Conservation (phyloP, 179 eudicot genomes). For the Amaranthus tricolor region DNA sequence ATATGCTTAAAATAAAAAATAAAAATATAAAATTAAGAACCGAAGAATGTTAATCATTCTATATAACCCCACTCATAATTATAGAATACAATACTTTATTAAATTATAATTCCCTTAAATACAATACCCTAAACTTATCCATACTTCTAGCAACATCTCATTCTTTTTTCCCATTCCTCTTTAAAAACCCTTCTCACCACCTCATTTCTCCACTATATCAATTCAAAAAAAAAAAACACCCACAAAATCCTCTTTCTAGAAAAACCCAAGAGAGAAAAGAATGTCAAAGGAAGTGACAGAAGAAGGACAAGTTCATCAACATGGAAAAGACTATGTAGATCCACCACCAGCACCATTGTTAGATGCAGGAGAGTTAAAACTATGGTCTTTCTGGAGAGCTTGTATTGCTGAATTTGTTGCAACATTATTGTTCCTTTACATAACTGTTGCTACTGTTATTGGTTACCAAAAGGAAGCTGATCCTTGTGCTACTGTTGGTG, state of each 20-base stretch:
- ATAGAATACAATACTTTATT: neutral
- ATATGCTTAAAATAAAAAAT: too few relatives aligned
- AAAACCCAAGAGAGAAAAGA: neutral
- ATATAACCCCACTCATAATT: slow-evolving; percentile 1
- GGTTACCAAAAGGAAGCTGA: slow-evolving; percentile 67
- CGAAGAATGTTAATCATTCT: neutral
- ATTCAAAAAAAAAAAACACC: neutral
- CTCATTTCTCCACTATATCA: neutral
- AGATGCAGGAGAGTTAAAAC: slow-evolving; percentile 61
- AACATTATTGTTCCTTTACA: slow-evolving; percentile 69
- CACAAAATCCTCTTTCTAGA: slow-evolving; percentile 3
- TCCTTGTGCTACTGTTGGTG: slow-evolving; percentile 64
- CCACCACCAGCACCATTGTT: slow-evolving; percentile 82
- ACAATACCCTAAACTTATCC: slow-evolving; percentile 17
- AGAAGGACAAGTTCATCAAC: slow-evolving; percentile 43
- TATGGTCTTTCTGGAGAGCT: slow-evolving; percentile 83
- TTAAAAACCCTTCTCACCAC: slow-evolving; percentile 21
- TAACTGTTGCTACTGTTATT: slow-evolving; percentile 73
- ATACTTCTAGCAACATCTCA: slow-evolving; percentile 19
- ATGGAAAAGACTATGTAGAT: slow-evolving; percentile 70
- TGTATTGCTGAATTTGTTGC: slow-evolving; percentile 78
- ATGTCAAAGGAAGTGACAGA: slow-evolving; percentile 78
- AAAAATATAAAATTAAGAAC: too few relatives aligned
- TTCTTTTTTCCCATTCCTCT: neutral
- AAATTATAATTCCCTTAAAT: neutral